Conservation (phyloP, 352 stramenopile genomes). For the Phytophthora europaea region DNA sequence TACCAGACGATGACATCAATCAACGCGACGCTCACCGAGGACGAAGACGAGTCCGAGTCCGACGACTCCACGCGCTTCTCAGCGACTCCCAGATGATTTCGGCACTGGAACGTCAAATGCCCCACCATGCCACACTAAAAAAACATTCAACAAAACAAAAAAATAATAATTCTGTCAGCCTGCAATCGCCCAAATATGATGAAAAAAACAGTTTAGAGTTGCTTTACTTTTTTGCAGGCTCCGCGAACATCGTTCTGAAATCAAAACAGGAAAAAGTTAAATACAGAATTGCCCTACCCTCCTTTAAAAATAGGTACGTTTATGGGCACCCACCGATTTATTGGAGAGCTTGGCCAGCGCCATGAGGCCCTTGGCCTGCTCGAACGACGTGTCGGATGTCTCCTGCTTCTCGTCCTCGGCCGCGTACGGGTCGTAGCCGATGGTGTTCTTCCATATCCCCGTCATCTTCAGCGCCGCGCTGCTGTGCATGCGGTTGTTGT, state of each 20-base stretch:
- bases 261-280: slow-evolving; percentile 6
- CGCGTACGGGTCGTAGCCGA: slow-evolving; percentile 97
- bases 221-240: slow-evolving; percentile 84
- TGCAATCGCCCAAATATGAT: background rate
- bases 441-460: slow-evolving; percentile 98
- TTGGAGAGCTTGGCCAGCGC: slow-evolving; percentile 96
- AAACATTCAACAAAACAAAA: slow-evolving; percentile 4
- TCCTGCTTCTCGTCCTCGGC: slow-evolving; percentile 66
- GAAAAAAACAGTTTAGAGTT: background rate
- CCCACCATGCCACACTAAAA: slow-evolving; percentile 89
- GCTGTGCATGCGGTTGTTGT: slow-evolving; percentile 98
- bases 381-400: slow-evolving; percentile 76
- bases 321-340: slow-evolving; percentile 70
- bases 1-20: slow-evolving; percentile 8
- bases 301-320: background rate
- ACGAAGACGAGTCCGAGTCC: slow-evolving; percentile 45
- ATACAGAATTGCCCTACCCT: slow-evolving; percentile 9
- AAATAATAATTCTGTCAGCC: slow-evolving; percentile 1
- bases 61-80: slow-evolving; percentile 49
- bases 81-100: slow-evolving; percentile 75
- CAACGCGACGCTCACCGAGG: slow-evolving; percentile 40
- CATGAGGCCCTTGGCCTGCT: slow-evolving; percentile 95
- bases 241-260: slow-evolving; percentile 77
- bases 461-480: slow-evolving; percentile 95
- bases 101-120: slow-evolving; percentile 93